Evolutionary conservation across 176 grass and related monocot genomes (phyloP), one percentile per base, ranked within the genome.

Genomic region (Oryza longistaminata): DNA sequence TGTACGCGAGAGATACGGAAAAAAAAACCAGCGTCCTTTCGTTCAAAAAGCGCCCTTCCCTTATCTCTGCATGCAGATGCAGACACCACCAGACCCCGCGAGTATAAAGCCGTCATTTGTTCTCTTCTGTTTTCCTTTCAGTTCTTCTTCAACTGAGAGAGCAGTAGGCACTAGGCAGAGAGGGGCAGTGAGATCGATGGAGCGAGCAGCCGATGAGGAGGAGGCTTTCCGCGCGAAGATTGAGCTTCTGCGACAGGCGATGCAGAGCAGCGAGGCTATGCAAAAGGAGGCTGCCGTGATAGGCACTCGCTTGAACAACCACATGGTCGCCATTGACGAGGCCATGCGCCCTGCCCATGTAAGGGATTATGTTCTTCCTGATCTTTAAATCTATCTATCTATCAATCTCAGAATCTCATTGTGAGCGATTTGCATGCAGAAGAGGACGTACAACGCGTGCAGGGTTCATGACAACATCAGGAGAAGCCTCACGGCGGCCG

Each of bases 321-420:
- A 33, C 53, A 62, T 68, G 69, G 43, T 61, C 24, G 85, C 77
- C 77, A 49, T 87, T 50, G 76, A 86, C 52, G 55, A 71, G 3
- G 52, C 67, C 24, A 29, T 85, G 17, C 67, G 16, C 37, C 75
- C 83, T 29, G 83, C 52, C 55, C n/a, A 78, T 73, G 82, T 84
- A 15, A 15, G 3, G 46, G 8, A 31, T 31, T 14, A 27, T 15
- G 13, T 13, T 49, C 4, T 13, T 49, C 5, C 14, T 12, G 3
- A 49, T 49, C 13, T 46, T 46, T 46, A 46, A 0, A 46, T 46
- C 11, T 3, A 19, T 3, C 9, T 6, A 13, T 34, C 29, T 31
- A 31, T 31, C 29, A 31, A 31, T 31, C 29, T 31, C 29, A 31
- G 29, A 31, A 31, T 31, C 29, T 27, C 27, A 27, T 27, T 31